phyloP scores from a whole-genome alignment of 306 rosid genomes.

The Glycine soja region DNA sequence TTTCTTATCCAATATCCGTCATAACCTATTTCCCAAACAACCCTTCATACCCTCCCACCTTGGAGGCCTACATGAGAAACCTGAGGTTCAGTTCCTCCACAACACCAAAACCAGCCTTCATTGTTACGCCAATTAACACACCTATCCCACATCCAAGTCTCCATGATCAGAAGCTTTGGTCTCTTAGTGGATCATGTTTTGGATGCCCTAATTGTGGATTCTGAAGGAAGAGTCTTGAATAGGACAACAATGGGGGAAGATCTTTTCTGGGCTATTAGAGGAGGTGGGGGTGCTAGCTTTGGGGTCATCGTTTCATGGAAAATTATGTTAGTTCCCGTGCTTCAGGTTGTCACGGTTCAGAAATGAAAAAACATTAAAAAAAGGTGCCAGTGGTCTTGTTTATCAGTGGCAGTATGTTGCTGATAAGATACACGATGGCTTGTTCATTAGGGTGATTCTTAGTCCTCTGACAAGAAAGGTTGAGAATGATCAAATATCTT shows the following conservation, averaged over 20 bases:
- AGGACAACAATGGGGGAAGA: constrained; percentile 97
- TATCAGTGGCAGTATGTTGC: constrained; percentile 71
- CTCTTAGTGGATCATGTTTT: too few relatives aligned
- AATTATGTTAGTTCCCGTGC: constrained; percentile 62
- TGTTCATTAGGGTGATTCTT: constrained; percentile 70
- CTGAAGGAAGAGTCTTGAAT: too few relatives aligned
- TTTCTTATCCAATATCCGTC: constrained; percentile 62
- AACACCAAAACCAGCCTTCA: constrained; percentile 70
- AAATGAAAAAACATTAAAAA: constrained; percentile 68
- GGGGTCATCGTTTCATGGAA: constrained; percentile 82
- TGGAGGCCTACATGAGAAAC: constrained; percentile 60
- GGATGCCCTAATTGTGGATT: too few relatives aligned
- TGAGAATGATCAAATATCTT: too few relatives aligned
- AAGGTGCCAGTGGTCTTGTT: constrained; percentile 65
- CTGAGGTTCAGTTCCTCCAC: constrained; percentile 64
- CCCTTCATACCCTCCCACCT: constrained; percentile 57
- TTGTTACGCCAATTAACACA: constrained; percentile 73
- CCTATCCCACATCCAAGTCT: constrained; percentile 73
- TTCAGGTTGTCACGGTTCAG: constrained; percentile 68
- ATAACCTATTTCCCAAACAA: constrained; percentile 61
- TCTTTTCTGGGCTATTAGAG: constrained; percentile 83
- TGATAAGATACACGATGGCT: constrained; percentile 51
- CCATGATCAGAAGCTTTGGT: constrained; percentile 57
- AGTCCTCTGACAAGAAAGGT: constrained; percentile 58
- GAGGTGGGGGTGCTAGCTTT: constrained; percentile 85